A percentile compares a stretch with the other conserved stretches of the same genome.
These are phyloP conservation scores for Amesomyces nigricolor DNA, from an alignment of 2,329 filamentous ascomycete species.

Conservation along the genomic window DNA sequence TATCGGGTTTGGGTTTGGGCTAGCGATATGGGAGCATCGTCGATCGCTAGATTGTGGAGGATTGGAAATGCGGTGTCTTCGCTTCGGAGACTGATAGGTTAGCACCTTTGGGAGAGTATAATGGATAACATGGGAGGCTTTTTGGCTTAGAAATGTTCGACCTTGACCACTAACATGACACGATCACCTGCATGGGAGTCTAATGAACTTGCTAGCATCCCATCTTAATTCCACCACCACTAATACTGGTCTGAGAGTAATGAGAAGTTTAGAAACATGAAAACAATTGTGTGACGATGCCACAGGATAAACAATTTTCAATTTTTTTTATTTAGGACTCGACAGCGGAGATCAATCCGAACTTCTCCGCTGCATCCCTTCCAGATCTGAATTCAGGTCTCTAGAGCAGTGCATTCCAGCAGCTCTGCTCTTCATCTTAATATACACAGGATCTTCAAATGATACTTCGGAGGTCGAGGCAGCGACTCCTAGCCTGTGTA, in stretches of 20 bases:
- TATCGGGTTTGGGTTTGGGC: constrained; percentile 1
- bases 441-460: background rate
- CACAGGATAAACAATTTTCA: too few relatives aligned
- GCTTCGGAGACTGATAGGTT: constrained; percentile 9
- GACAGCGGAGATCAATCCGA: constrained; percentile 11
- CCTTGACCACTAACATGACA: too few relatives aligned
- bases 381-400: background rate
- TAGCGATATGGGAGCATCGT: constrained; percentile 3
- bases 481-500: background rate
- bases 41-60: constrained; percentile 1
- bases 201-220: too few relatives aligned
- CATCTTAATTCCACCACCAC: too few relatives aligned
- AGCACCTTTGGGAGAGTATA: background rate
- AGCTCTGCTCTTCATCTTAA: constrained; percentile 7
- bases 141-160: background rate
- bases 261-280: too few relatives aligned
- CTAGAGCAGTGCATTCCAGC: background rate
- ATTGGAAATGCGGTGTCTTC: constrained; percentile 3
- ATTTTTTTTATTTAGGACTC: too few relatives aligned
- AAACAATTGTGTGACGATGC: too few relatives aligned
- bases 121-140: constrained; percentile 5
- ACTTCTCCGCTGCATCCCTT: background rate
- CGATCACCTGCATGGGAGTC: too few relatives aligned
- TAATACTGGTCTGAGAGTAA: too few relatives aligned
- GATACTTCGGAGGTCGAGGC: constrained; percentile 6